Base-by-base conservation (phyloP, 768 basidiomycete species). In the Amanita rubescens region DNA sequence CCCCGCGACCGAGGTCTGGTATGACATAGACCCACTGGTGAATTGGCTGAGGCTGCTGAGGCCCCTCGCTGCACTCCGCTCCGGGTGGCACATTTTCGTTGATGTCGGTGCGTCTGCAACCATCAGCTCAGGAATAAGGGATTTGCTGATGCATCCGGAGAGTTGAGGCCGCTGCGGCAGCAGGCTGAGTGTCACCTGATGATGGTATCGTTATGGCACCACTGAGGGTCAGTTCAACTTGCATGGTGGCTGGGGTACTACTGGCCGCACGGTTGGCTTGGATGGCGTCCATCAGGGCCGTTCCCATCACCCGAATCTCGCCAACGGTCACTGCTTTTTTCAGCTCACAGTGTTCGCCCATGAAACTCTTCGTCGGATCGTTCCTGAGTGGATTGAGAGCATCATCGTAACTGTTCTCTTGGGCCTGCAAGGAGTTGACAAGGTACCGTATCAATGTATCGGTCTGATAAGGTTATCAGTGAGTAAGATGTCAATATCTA, bases 371-470 rank as follows among this genome's bases (percentile, higher is more conserved):
- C 11, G 54, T 55, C 1, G 57, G 49, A 20, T 49, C 47, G 0
- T 43, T 46, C 1, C 49, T 55, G 22, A 58, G 38, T 3, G 70
- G 70, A 51, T 60, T 48, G 5, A 73, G 54, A 0, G 65, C 64
- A 43, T 70, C 61, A 1, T 62, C 51, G 51, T 71, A 64, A 2
- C 59, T 59, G n/a, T 58, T 59, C 51, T 71, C 69, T 34, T 62
- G 65, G 11, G 59, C 63, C 22, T 66, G 60, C 5, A 71, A 56
- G 5, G 64, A 64, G 49, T 73, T 66, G 17, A 72, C 33, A 3
- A 72, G 65, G 51, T 71, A 72, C 30, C 60, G 61, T 51, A 71
- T 67, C 22, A 72, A 42, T 5, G 65, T 70, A 55, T 72, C 70
- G 6, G 65, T 60, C 66, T 68, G 35, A 3, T 30, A 30, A 8